Evolutionary conservation across 1,284 basidiomycete genomes (phyloP), one percentile per base, ranked within the genome.

Genomic region (Cryptococcus sp.): DNA sequence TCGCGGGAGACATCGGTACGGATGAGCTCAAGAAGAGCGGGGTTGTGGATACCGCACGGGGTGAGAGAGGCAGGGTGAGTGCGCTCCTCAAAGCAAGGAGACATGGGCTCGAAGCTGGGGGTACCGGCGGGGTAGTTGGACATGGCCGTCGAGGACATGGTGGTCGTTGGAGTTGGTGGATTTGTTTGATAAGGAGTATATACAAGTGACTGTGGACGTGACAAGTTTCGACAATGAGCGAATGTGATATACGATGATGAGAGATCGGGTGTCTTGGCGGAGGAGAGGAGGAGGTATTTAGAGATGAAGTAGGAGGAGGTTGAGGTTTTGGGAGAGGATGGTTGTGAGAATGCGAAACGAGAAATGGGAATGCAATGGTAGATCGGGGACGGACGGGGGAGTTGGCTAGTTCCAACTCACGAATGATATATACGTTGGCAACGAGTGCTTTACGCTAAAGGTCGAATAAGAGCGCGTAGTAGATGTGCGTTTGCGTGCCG

Each of bases 11-110:
- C 90, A 40, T 85, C 85, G 62, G 84, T 85, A 64, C 84, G 82
- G 79, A 95, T 84, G 69, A 95, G 87, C 68, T 85, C 83, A 65
- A 94, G 81, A 62, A 96, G 84, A 49, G 83, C 84, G 19, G 87
- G 87, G 78, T 90, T 85, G 80, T 93, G 92, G 58, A 82, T 76
- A 48, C 83, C 82, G 57, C 83, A 81, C 53, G 86, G 84, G 54
- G 89, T 72, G 65, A 93, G 85, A 27, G 89, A 91, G 46, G 87
- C 86, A 15, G 80, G 80, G 66, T 81, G 79, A 23, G 72, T 76
- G 41, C 77, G 69, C 61, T 79, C 78, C 68, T 79, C 74, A 52
- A 80, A 79, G 51, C 58, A 57, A 19, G 69, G 78, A 39, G 69
- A 76, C 60, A 55, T 56, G 27, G 71, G 69, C 41, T 60, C 64